Conservation (phyloP, 2,329 filamentous ascomycete genomes). For the Rutstroemia sp. region DNA sequence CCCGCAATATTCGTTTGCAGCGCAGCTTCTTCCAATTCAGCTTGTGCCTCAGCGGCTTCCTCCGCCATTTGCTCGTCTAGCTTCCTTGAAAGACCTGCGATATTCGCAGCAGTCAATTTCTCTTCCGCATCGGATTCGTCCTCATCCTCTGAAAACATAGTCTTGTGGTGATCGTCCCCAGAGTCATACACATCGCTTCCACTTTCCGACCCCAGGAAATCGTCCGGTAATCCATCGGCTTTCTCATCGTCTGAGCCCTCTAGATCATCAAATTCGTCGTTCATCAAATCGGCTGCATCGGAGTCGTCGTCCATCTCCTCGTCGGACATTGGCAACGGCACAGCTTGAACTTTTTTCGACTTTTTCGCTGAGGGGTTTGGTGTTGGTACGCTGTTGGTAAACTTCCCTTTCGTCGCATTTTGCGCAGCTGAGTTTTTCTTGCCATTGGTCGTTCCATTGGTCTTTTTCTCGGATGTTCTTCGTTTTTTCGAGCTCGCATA, state of each 20-base stretch:
- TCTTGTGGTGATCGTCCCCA: slow-evolving; percentile 50
- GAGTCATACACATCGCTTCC: slow-evolving; percentile 34
- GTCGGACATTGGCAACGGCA: slow-evolving; percentile 36
- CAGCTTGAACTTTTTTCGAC: slow-evolving; percentile 34
- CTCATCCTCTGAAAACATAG: slow-evolving; percentile 94
- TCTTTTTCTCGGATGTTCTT: slow-evolving; percentile 37
- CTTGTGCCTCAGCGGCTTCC: slow-evolving; percentile 75
- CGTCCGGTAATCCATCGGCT: slow-evolving; percentile 39
- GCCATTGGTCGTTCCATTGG: slow-evolving; percentile 8
- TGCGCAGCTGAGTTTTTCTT: slow-evolving; percentile 29
- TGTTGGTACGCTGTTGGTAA: slow-evolving; percentile 30
- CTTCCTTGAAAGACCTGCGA: slow-evolving; percentile 81
- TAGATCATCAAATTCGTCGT: slow-evolving; percentile 36
- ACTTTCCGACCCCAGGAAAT: slow-evolving; percentile 43
- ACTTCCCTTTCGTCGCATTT: slow-evolving; percentile 28
- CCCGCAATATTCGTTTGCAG: slow-evolving; percentile 90
- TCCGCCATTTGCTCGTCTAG: slow-evolving; percentile 70
- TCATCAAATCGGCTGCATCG: slow-evolving; percentile 40
- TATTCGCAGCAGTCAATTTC: slow-evolving; percentile 89
- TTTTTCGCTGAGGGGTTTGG: slow-evolving; percentile 32
- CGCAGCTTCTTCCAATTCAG: slow-evolving; percentile 76
- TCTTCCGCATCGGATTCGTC: slow-evolving; percentile 84
- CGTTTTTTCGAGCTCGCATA: slow-evolving; percentile 52
- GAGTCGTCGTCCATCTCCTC: slow-evolving; percentile 33
- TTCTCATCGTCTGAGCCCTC: slow-evolving; percentile 28